Evolutionary conservation across 2,329 filamentous ascomycete genomes (phyloP), one percentile per base, ranked within the genome.

Genomic region (Cordyceps fumosorosea): DNA sequence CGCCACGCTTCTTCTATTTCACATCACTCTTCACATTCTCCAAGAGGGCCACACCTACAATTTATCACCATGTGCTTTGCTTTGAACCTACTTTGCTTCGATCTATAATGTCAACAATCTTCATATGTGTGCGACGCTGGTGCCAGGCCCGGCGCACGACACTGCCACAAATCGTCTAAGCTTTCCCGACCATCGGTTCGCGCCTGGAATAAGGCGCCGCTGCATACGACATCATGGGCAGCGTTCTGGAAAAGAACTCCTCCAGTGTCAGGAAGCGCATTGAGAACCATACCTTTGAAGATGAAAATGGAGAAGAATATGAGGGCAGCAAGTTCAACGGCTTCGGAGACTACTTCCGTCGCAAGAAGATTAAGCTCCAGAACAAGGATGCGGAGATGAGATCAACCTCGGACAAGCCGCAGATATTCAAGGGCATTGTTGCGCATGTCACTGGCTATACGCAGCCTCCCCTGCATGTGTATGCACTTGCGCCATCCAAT

Each of bases 291-390:
- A 83, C 81, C 2, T 98, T 97, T 72, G 80, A 88, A 2, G 82
- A 89, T 69, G 92, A 97, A 72, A 83, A 84, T 26, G 93, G 95
- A 62, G 93, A 98, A 63, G 96, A 99, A 73, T 99, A 99, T 73
- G 87, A 88, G 63, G 85, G 81, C 2, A 97, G 92, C 65, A 85
- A 84, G 58, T 99, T 98, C 74, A 91, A 91, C 29, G 93, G 93
- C 10, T 96, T 98, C 69, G 77, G 81, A 26, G 93, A 98, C 71
- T 99, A 98, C 74, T 96, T 97, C 72, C 84, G 93, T 56, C 88
- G 93, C 62, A 99, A 99, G 80, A 97, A 96, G 80, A 87, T 96
- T 74, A 99, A 99, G 72, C 82, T 99, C 3, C 95, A 98, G 74
- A 99, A 99, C 70, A 84, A 95, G 34, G 95, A 99, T 75, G 87